A percentile compares a stretch with the other conserved stretches of the same genome.
Evolutionary conservation across 805 yeast genomes (phyloP).

Genomic region (Metschnikowia cubensis): DNA sequence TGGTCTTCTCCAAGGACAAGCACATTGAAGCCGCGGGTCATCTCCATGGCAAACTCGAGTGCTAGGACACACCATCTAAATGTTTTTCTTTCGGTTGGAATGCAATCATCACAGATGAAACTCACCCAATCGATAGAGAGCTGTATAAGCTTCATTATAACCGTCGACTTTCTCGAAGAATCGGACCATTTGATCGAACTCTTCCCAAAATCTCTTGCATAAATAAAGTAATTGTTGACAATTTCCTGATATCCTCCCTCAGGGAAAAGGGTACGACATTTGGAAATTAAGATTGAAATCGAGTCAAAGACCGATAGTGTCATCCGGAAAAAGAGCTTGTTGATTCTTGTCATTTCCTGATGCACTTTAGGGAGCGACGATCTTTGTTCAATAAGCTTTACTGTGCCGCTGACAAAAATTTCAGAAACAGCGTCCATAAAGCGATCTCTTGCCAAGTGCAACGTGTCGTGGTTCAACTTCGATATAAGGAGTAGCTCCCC

Average conservation of each 20-base stretch:
- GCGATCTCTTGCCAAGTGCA: conserved; percentile 52
- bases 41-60: conserved; percentile 90
- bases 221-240: conserved; percentile 68
- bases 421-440: conserved; percentile 54
- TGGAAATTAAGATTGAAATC: conserved; percentile 47
- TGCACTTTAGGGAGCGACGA: conserved; percentile 74
- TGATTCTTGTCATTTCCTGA: conserved; percentile 61
- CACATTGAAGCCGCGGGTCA: conserved; percentile 87
- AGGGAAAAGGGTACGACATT: conserved; percentile 48
- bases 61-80: conserved; percentile 97
- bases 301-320: conserved; percentile 62
- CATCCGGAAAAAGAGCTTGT: conserved; percentile 64
- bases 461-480: conserved; percentile 49
- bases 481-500: conserved; percentile 67
- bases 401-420: conserved; percentile 35
- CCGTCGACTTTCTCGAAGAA: conserved; percentile 58
- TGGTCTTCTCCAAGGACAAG: conserved; percentile 74
- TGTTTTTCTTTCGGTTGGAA: conserved; percentile 85
- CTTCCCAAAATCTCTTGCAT: conserved; percentile 77
- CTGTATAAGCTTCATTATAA: conserved; percentile 68
- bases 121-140: conserved; percentile 87
- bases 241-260: conserved; percentile 67
- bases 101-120: conserved; percentile 90
- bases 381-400: conserved; percentile 52
- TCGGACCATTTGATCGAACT: conserved; percentile 65